Base-by-base conservation (phyloP, 2,329 filamentous ascomycete species). In the Metarhizium album region DNA sequence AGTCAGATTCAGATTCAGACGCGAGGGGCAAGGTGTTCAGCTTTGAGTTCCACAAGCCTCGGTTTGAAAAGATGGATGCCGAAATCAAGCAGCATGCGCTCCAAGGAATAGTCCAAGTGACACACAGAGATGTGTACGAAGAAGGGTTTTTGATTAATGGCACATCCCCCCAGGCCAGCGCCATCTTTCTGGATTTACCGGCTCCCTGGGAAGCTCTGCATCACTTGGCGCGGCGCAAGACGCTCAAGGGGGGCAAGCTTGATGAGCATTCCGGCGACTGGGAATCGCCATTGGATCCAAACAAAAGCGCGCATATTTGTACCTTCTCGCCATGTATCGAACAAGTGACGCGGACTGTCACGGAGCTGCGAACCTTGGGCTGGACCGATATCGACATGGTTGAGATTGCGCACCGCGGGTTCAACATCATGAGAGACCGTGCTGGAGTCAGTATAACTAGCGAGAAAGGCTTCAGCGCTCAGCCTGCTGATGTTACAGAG, bases 321-420 rank as follows among this genome's bases (percentile, higher is more conserved):
- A 94, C 90, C 1, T 98, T 98, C 70, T 94, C 87, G 1, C 93
- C 93, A 0, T 98, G 93, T 67, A 94, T 98, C 57, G 93, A 98
- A 69, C 93, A 98, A 71, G 91, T 94, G 22, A 89, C 86, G 49
- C 81, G 83, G 51, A 97, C 93, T 0, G 83, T 95, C 49, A 84
- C 87, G 11, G 80, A 81, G 13, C 77, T 98, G 67, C 84, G 91
- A 49, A 79, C 82, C 37, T 72, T 90, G 6, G 89, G 88, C 49
- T 98, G 93, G 93, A 78, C 90, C 9, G 86, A 91, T 52, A 94
- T 97, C 56, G 83, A 87, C 58, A 96, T 95, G 87, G 87, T 95
- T 1, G 93, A 96, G 67, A 80, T 98, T 11, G 74, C 82, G 11
- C 84, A 95, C 60, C 83, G 81, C 58, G 82, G 85, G 3, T 78